Conservation (phyloP, 2,329 filamentous ascomycete genomes). For the Arthroderma sp. region DNA sequence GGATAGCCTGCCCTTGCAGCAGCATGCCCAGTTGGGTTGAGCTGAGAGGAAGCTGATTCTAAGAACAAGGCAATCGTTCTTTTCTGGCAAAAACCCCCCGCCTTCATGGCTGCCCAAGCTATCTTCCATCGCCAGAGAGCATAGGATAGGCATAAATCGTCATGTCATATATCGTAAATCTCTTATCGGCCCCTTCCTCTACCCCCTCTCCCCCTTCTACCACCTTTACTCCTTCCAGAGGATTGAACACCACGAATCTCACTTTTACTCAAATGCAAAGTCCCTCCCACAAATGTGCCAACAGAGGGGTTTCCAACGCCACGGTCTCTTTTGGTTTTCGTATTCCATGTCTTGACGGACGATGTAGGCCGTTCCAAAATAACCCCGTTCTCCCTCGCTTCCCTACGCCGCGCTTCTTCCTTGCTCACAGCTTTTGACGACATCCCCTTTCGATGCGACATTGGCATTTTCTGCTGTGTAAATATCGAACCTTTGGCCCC, state of each 20-base stretch:
- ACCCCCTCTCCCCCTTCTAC: slow-evolving; percentile 8
- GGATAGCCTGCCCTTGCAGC: too few relatives aligned
- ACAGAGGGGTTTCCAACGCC: slow-evolving; percentile 64
- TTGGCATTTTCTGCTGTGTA: slow-evolving; percentile 75
- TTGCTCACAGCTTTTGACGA: slow-evolving; percentile 48
- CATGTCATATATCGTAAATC: too few relatives aligned
- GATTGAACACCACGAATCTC: slow-evolving; percentile 63
- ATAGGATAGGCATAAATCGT: too few relatives aligned
- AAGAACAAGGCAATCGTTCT: too few relatives aligned
- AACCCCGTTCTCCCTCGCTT: slow-evolving; percentile 82
- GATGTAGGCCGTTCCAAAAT: slow-evolving; percentile 52
- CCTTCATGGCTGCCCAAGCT: too few relatives aligned
- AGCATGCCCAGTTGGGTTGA: too few relatives aligned
- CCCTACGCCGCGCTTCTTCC: slow-evolving; percentile 58
- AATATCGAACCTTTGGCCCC: slow-evolving; percentile 66
- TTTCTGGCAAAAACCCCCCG: too few relatives aligned
- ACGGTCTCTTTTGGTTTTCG: slow-evolving; percentile 38
- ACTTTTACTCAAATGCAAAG: slow-evolving; percentile 61
- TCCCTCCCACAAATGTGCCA: slow-evolving; percentile 67
- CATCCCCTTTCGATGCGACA: slow-evolving; percentile 78
- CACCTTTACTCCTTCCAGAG: slow-evolving; percentile 19
- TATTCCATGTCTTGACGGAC: slow-evolving; percentile 23
- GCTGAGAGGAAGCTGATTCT: too few relatives aligned
- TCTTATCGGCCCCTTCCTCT: background rate
- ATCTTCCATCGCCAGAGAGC: too few relatives aligned